phyloP scores from a whole-genome alignment of 257 asterid species.

The Solanum bulbocastanum region DNA sequence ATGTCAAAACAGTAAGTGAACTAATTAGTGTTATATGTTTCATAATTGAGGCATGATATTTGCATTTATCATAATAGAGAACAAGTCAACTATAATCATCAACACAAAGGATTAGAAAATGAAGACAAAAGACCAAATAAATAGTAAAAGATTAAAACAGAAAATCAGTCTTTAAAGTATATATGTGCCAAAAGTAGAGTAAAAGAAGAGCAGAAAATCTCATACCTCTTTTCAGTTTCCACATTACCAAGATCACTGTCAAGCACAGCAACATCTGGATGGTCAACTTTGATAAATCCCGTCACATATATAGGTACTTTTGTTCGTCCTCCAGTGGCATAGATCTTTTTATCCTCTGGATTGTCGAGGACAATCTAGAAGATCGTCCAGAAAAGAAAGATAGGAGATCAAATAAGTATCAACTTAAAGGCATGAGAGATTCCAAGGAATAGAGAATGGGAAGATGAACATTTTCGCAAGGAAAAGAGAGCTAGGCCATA shows the following conservation, averaged over 20 bases:
- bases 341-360: conserved; percentile 63
- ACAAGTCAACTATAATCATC: neutral
- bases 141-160: neutral
- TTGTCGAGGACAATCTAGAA: conserved; percentile 58
- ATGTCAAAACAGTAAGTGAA: neutral
- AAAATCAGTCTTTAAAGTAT: neutral
- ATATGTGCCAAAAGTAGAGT: neutral
- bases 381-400: neutral
- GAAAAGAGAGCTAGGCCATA: conserved; percentile 8
- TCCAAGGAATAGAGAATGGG: neutral
- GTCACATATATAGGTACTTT: conserved; percentile 63
- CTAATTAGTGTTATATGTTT: neutral
- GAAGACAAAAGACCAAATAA: neutral
- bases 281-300: conserved; percentile 53
- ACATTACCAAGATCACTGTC: conserved; percentile 77
- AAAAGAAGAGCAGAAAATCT: conserved; percentile 6
- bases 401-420: neutral
- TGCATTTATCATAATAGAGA: neutral
- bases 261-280: conserved; percentile 59
- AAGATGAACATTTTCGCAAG: neutral
- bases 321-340: conserved; percentile 83
- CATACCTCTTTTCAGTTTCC: conserved; percentile 69
- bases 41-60: neutral
- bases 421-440: neutral
- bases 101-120: neutral